phyloP scores from a whole-genome alignment of 306 rosid species.

The Rosa persica region DNA sequence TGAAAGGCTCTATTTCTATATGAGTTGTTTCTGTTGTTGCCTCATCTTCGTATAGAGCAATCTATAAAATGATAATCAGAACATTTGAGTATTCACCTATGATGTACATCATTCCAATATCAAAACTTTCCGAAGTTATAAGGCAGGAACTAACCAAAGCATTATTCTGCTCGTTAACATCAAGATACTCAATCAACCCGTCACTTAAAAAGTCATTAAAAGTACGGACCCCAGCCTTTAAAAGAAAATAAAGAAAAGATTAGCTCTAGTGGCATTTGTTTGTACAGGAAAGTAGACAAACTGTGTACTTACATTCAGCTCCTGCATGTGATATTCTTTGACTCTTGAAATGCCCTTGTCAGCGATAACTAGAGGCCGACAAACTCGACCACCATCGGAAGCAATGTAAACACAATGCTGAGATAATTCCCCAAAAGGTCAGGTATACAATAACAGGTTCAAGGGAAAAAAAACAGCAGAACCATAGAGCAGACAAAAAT shows the following conservation, averaged over 20 bases:
- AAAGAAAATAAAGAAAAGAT: constrained; percentile 25
- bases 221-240: constrained; percentile 79
- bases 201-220: constrained; percentile 83
- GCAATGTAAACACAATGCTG: constrained; percentile 86
- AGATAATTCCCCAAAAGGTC: not conserved
- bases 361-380: constrained; percentile 94
- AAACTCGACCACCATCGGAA: constrained; percentile 98
- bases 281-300: constrained; percentile 13
- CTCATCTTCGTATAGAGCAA: constrained; percentile 86
- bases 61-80: constrained; percentile 41
- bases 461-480: not conserved
- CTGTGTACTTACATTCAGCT: constrained; percentile 57
- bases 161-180: constrained; percentile 95
- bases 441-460: not conserved
- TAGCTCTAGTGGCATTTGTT: constrained; percentile 6
- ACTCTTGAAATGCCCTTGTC: constrained; percentile 85
- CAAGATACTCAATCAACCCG: constrained; percentile 94
- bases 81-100: constrained; percentile 7
- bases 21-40: constrained; percentile 71
- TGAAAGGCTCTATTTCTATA: constrained; percentile 92
- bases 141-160: constrained; percentile 65
- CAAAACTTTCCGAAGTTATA: constrained; percentile 18
- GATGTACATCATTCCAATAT: constrained; percentile 17
- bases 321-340: constrained; percentile 89
- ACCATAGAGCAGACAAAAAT: not conserved